These are phyloP conservation scores for Colletotrichum endophyticum DNA, from an alignment of 2,329 filamentous ascomycete species.

Conservation along the genomic window DNA sequence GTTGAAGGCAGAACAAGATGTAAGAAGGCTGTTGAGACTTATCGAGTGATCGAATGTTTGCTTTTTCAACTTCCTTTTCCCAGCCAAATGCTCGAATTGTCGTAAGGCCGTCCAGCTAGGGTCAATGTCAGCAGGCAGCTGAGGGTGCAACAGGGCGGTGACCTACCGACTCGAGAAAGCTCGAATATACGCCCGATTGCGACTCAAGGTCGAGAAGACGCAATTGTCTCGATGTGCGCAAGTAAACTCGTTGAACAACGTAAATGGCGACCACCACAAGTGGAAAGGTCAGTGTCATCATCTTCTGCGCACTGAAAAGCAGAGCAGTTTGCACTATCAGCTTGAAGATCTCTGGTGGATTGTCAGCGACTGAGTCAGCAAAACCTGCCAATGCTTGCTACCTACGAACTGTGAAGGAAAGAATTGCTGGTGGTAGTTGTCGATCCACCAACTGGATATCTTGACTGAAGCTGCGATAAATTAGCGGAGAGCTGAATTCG, in stretches of 20 bases:
- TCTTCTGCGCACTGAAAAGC: not conserved
- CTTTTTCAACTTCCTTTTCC: slow-evolving; percentile 45
- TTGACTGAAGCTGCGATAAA: slow-evolving; percentile 25
- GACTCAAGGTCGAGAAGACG: slow-evolving; percentile 46
- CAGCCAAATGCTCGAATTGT: slow-evolving; percentile 63
- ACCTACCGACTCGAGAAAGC: slow-evolving; percentile 45
- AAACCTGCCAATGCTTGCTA: too few species aligned
- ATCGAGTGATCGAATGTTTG: slow-evolving; percentile 54
- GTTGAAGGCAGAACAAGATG: slow-evolving; percentile 59
- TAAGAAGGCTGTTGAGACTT: slow-evolving; percentile 62
- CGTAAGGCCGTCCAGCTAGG: slow-evolving; percentile 42
- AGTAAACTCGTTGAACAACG: slow-evolving; percentile 39
- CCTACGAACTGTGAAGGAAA: not conserved
- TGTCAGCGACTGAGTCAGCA: too few species aligned
- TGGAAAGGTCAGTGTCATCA: slow-evolving; percentile 30
- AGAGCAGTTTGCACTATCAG: not conserved
- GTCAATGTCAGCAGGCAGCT: not conserved
- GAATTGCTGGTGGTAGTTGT: not conserved
- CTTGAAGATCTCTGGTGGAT: not conserved
- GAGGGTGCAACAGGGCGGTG: too few species aligned
- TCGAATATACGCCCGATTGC: slow-evolving; percentile 43
- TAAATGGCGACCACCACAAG: slow-evolving; percentile 29
- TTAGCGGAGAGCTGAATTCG: not conserved
- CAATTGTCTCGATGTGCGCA: slow-evolving; percentile 47
- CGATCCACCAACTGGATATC: slow-evolving; percentile 28